A percentile compares a stretch with the other conserved stretches of the same genome.
These are phyloP conservation scores for Collybiopsis luxurians DNA, from an alignment of 768 basidiomycete species.

Conservation along the genomic window DNA sequence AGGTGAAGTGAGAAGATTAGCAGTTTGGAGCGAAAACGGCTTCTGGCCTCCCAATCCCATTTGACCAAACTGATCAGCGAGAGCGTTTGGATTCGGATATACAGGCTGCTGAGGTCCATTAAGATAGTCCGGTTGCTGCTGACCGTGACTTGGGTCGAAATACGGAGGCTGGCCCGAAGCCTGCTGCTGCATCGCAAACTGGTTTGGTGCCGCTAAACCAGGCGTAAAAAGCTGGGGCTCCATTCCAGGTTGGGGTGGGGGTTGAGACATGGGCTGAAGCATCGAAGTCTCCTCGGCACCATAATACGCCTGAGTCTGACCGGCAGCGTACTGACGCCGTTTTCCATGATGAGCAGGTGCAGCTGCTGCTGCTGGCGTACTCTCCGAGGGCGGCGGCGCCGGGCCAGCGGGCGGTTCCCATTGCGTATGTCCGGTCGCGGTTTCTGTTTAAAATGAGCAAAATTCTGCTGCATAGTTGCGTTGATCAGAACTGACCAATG, in stretches of 20 bases:
- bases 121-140: constrained; percentile 45
- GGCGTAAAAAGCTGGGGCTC: constrained; percentile 75
- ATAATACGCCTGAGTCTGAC: constrained; percentile 90
- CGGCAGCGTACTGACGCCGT: constrained; percentile 92
- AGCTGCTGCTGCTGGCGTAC: constrained; percentile 44
- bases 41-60: constrained; percentile 86
- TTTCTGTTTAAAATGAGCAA: constrained; percentile 53
- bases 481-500: constrained; percentile 60
- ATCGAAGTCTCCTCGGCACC: constrained; percentile 37
- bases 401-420: constrained; percentile 64
- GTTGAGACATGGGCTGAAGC: constrained; percentile 22
- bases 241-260: constrained; percentile 29
- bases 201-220: constrained; percentile 69
- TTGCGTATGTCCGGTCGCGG: constrained; percentile 77
- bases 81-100: constrained; percentile 47
- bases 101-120: constrained; percentile 33
- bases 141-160: constrained; percentile 27
- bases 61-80: constrained; percentile 83
- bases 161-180: constrained; percentile 31
- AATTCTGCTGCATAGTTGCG: constrained; percentile 6
- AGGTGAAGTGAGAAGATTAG: constrained; percentile 90
- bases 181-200: constrained; percentile 57
- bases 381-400: constrained; percentile 31
- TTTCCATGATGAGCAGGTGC: constrained; percentile 48
- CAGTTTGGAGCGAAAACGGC: constrained; percentile 75